Base-by-base conservation (phyloP, 352 stramenopile genomes). In the Globisporangium nunn region DNA sequence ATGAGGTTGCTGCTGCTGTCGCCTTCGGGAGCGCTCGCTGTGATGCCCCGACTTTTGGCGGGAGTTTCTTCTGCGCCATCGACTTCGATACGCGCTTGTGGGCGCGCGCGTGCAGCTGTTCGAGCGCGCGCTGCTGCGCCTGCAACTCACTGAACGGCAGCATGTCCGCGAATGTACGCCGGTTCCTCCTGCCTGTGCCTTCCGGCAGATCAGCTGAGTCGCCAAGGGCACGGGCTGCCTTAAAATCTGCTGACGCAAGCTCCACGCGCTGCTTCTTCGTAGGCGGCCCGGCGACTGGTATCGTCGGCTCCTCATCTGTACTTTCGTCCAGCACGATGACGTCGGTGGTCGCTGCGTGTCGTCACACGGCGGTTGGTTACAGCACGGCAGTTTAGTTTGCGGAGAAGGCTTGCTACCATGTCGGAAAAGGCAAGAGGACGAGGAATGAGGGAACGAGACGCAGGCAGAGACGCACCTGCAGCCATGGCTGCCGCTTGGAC, bases 71-170 rank as follows among this genome's bases (percentile, higher is more conserved):
- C 30, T 33, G 28, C 1, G 31, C 12, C 18, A 3, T 56, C 23
- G 73, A 56, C 8, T 66, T 63, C 54, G 67, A 52, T 6, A 50
- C 12, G 18, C n/a, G 53, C 50, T 61, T 66, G 50, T 45, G 15
- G 30, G 30, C 43, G 30, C 48, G 30, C 10, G 43, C 43, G 5
- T 68, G 66, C 18, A 78, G 50, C 29, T 51, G 58, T 54, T 75
- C 68, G 18, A 80, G 58, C 50, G 75, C 71, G 14, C 62, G 63
- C 57, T 87, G 75, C 59, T 90, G 80, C 3, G 78, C 77, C 60
- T 88, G 75, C 30, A 88, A 53, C 45, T 90, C 75, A 5, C 74
- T 85, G 48, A 83, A 73, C 14, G 77, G 78, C 46, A 87, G 62
- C 43, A 47, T 56, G 29, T 85, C 74, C 10, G 65, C 63, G 44